Conservation (phyloP, 1,139 yeast genomes). For the Diutina pseudorugosa region DNA sequence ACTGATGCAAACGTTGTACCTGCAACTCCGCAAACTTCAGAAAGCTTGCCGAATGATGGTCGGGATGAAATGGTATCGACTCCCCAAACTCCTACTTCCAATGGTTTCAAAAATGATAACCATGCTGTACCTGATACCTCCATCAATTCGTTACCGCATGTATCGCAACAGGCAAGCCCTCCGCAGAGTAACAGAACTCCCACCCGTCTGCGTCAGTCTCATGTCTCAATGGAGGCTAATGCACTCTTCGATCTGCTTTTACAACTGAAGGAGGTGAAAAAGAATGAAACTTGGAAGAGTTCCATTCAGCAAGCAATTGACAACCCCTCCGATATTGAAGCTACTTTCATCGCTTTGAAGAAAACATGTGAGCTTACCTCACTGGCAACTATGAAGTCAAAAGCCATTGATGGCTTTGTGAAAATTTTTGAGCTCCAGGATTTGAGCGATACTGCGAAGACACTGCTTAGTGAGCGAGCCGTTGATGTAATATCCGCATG, state of each 20-base stretch:
- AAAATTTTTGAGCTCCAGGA: background rate
- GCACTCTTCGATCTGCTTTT: background rate
- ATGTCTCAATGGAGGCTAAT: background rate
- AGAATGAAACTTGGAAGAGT: background rate
- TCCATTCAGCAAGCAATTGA: background rate
- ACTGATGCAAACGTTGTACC: too few species aligned
- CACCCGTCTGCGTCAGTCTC: background rate
- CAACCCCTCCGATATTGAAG: background rate
- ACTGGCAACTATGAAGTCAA: background rate
- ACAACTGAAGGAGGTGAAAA: background rate
- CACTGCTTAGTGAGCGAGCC: constrained; percentile 59
- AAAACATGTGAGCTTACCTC: background rate
- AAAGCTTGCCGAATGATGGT: background rate
- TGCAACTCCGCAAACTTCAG: background rate
- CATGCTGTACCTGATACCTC: background rate
- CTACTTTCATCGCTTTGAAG: background rate
- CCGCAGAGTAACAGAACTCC: background rate
- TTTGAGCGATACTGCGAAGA: background rate
- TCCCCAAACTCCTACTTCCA: background rate
- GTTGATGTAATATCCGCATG: constrained; percentile 78
- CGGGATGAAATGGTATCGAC: background rate
- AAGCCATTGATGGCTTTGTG: constrained; percentile 1
- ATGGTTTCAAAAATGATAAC: background rate
- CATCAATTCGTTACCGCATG: background rate
- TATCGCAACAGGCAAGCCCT: background rate